These are phyloP conservation scores for Pythium brassicae DNA, from an alignment of 352 stramenopile species.

Conservation along the genomic window DNA sequence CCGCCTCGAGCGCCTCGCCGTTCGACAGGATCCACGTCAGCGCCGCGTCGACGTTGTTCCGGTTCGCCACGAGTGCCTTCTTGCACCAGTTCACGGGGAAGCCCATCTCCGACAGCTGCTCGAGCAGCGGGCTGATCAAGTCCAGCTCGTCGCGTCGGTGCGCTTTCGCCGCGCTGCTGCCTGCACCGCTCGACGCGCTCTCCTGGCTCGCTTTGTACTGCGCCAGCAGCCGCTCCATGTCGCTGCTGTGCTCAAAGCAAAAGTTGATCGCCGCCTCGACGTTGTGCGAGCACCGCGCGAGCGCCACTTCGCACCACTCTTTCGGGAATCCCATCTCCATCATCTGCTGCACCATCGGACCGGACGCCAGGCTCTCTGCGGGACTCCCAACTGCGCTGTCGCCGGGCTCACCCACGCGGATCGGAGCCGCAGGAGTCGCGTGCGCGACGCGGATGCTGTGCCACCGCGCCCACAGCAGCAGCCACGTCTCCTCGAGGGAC, in stretches of 20 bases:
- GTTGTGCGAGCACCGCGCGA: slow-evolving; percentile 83
- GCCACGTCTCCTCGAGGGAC: slow-evolving; percentile 76
- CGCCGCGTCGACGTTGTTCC: slow-evolving; percentile 88
- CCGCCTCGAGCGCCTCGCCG: slow-evolving; percentile 81
- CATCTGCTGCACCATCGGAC: slow-evolving; percentile 87
- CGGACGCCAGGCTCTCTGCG: slow-evolving; percentile 27
- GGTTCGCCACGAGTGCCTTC: slow-evolving; percentile 83
- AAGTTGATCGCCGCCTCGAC: slow-evolving; percentile 91
- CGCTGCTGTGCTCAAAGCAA: slow-evolving; percentile 89
- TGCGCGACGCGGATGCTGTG: slow-evolving; percentile 49
- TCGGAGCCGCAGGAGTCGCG: slow-evolving; percentile 29
- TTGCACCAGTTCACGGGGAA: slow-evolving; percentile 93
- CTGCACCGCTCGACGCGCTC: slow-evolving; percentile 9
- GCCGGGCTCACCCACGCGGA: slow-evolving; percentile 9
- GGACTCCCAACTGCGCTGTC: slow-evolving; percentile 21
- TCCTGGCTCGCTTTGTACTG: slow-evolving; percentile 68
- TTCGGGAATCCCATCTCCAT: slow-evolving; percentile 93
- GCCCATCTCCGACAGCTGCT: slow-evolving; percentile 91
- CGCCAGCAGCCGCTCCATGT: slow-evolving; percentile 87
- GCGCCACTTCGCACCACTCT: slow-evolving; percentile 89
- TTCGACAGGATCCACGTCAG: slow-evolving; percentile 93
- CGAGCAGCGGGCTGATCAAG: slow-evolving; percentile 64
- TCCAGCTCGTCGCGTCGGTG: slow-evolving; percentile 51
- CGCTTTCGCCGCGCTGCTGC: slow-evolving; percentile 17
- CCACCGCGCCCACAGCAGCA: slow-evolving; percentile 77